A percentile compares a stretch with the other conserved stretches of the same genome.
phyloP scores from a whole-genome alignment of 768 basidiomycete genomes.

The Lactarius hatsudake region DNA sequence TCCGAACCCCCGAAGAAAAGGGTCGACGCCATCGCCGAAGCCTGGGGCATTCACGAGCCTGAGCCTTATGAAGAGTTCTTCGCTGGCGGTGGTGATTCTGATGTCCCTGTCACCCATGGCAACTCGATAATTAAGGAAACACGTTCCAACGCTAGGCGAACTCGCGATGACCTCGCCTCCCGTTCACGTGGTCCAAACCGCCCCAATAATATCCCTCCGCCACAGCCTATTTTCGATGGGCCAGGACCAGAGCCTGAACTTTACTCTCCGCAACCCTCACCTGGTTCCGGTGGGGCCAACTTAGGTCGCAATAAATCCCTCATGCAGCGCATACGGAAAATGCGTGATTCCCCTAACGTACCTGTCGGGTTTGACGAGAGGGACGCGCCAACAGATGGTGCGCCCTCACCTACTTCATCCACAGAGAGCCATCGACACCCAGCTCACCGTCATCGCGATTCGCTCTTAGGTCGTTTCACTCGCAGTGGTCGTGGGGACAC shows the following conservation, averaged over 20 bases:
- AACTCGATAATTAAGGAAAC: slow-evolving; percentile 9
- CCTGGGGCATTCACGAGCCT: slow-evolving; percentile 91
- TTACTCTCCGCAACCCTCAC: slow-evolving; percentile 40
- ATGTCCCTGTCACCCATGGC: slow-evolving; percentile 52
- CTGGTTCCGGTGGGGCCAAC: slow-evolving; percentile 40
- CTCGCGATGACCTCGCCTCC: slow-evolving; percentile 42
- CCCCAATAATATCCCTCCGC: slow-evolving; percentile 60
- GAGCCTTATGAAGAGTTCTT: slow-evolving; percentile 90
- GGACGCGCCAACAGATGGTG: slow-evolving; percentile 38
- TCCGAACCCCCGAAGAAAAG: slow-evolving; percentile 73
- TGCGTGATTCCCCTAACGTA: slow-evolving; percentile 83
- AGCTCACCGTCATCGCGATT: slow-evolving; percentile 72
- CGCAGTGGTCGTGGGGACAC: slow-evolving; percentile 41
- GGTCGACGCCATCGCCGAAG: slow-evolving; percentile 85
- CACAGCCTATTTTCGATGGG: slow-evolving; percentile 67
- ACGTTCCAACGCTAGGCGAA: slow-evolving; percentile 34
- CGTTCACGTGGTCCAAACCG: slow-evolving; percentile 42
- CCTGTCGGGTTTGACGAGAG: slow-evolving; percentile 53
- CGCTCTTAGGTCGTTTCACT: slow-evolving; percentile 72
- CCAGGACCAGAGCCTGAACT: slow-evolving; percentile 32
- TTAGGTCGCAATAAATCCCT: slow-evolving; percentile 78
- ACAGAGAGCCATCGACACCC: slow-evolving; percentile 44
- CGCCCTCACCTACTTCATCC: slow-evolving; percentile 45
- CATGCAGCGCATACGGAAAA: slow-evolving; percentile 85
- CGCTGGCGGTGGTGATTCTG: slow-evolving; percentile 66